Percentiles rank a stretch among this genome's conserved stretches.
Evolutionary conservation across 257 asterid species (phyloP).

Genomic region (Solanum pinnatisectum): DNA sequence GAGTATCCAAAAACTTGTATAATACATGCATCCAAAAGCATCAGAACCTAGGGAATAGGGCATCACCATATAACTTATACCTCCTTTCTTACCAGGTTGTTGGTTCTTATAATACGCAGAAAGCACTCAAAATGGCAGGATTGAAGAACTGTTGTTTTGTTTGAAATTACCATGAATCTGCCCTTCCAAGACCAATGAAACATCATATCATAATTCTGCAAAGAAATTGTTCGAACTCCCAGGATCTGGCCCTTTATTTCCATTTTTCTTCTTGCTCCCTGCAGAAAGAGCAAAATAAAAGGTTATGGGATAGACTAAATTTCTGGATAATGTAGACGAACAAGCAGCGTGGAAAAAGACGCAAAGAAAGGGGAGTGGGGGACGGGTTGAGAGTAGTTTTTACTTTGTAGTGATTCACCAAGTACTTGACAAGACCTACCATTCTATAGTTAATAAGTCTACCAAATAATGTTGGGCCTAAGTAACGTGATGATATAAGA

Average conservation of each 20-base stretch:
- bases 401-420: neutral
- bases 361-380: neutral
- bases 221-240: conserved; percentile 47
- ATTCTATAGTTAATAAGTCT: neutral
- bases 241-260: conserved; percentile 24
- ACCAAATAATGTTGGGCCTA: neutral
- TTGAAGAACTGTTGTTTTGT: neutral
- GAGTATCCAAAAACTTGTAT: neutral
- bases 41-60: neutral
- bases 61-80: neutral
- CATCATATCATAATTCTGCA: conserved; percentile 39
- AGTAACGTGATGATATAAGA: neutral
- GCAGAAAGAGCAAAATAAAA: conserved; percentile 10
- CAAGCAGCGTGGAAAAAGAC: neutral
- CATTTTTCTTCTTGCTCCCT: conserved; percentile 59
- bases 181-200: neutral
- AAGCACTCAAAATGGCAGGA: neutral
- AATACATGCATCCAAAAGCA: neutral
- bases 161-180: neutral
- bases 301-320: neutral
- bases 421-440: neutral
- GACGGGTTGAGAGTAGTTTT: neutral
- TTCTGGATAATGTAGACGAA: neutral
- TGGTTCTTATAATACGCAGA: neutral
- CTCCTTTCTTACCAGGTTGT: neutral